Evolutionary conservation across 2,329 filamentous ascomycete species (phyloP).

Genomic region (Colletotrichum tofieldiae): DNA sequence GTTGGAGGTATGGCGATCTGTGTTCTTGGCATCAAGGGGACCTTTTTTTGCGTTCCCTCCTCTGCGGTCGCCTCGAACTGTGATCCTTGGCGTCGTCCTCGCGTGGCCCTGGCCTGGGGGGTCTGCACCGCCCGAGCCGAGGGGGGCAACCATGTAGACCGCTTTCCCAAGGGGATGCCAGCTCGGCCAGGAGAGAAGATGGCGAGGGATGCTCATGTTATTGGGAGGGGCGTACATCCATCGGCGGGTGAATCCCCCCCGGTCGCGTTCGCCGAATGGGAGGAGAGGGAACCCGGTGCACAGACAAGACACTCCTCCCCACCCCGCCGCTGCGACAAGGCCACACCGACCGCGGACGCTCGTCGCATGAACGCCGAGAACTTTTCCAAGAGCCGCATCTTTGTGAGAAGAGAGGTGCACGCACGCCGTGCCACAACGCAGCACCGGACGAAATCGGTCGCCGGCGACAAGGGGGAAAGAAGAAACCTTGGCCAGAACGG

Average conservation of each 20-base stretch:
- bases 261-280: neutral
- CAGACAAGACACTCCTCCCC: neutral
- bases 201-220: no score
- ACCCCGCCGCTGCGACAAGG: neutral
- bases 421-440: neutral
- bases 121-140: no score
- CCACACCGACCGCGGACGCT: neutral
- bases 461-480: neutral
- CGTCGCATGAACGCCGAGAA: conserved; percentile 30
- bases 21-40: conserved; percentile 30
- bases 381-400: conserved; percentile 35
- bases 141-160: no score
- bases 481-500: neutral
- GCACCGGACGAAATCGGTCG: neutral
- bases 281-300: neutral
- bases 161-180: no score
- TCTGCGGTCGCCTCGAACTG: neutral
- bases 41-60: neutral
- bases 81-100: no score
- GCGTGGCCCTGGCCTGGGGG: no score
- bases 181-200: no score
- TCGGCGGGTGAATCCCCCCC: no score
- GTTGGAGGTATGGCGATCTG: neutral
- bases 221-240: neutral
- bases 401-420: neutral